A percentile compares a stretch with the other conserved stretches of the same genome.
Evolutionary conservation across 768 basidiomycete species (phyloP).

Genomic region (Sporobolomyces pararoseus): DNA sequence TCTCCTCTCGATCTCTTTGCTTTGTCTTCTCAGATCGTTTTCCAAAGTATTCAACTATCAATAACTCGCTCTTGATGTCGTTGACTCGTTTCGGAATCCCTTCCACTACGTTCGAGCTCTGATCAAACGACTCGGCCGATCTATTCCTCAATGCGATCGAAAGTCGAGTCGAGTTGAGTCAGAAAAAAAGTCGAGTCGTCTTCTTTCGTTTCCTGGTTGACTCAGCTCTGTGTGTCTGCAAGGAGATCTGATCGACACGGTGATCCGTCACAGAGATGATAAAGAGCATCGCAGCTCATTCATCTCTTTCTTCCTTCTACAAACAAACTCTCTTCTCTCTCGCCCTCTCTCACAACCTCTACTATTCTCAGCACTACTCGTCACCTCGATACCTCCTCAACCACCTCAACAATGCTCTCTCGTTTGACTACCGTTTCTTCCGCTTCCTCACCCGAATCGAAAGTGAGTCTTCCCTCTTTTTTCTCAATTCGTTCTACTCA

Average conservation of each 20-base stretch:
- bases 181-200: too few relatives aligned
- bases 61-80: too few relatives aligned
- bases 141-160: background rate
- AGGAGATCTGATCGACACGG: background rate
- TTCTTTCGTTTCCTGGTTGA: too few relatives aligned
- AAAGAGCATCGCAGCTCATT: background rate
- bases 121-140: constrained; percentile 19
- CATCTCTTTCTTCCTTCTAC: background rate
- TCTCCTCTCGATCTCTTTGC: background rate
- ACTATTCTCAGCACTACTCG: background rate
- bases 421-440: background rate
- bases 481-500: too few relatives aligned
- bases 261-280: background rate
- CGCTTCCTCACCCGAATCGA: too few relatives aligned
- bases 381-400: background rate
- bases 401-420: background rate
- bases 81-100: background rate
- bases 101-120: too few relatives aligned
- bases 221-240: too few relatives aligned
- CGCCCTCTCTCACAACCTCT: background rate
- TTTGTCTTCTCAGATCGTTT: too few relatives aligned
- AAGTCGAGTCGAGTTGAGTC: constrained; percentile 14
- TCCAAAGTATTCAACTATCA: too few relatives aligned
- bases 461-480: background rate
- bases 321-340: background rate